Percentiles rank a stretch among this genome's conserved stretches.
Evolutionary conservation across 495 filamentous ascomycete species (phyloP).

Genomic region (Amorphotheca resinae): DNA sequence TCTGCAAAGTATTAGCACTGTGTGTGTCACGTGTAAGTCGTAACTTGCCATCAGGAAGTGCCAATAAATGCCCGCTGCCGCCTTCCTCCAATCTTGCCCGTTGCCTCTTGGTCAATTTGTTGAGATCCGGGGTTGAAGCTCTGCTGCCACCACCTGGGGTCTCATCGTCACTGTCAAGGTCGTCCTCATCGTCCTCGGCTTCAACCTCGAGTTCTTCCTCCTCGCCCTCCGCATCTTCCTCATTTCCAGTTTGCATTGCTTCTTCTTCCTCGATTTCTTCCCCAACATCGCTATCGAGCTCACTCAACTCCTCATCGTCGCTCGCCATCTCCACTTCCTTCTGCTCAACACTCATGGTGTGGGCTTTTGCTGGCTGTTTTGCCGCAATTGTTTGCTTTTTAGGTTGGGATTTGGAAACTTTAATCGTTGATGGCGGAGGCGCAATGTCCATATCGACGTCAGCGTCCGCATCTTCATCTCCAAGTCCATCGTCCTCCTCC

Average conservation of each 20-base stretch:
- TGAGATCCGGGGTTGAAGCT: constrained; percentile 62
- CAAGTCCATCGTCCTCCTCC: constrained; percentile 34
- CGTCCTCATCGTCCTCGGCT: constrained; percentile 47
- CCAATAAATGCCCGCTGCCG: constrained; percentile 59
- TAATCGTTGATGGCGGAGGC: constrained; percentile 19
- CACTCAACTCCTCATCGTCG: constrained; percentile 33
- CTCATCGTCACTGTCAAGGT: constrained; percentile 55
- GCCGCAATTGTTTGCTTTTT: constrained; percentile 14
- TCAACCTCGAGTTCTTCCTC: constrained; percentile 32
- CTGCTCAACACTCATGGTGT: constrained; percentile 15
- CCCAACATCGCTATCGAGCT: constrained; percentile 28
- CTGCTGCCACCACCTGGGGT: constrained; percentile 41
- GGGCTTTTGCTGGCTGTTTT: constrained; percentile 9
- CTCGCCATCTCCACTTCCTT: constrained; percentile 22
- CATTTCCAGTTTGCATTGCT: constrained; percentile 23
- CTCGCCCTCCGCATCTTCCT: constrained; percentile 32
- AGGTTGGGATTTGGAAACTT: constrained; percentile 16
- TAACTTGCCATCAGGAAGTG: constrained; percentile 65
- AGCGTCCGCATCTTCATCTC: constrained; percentile 31
- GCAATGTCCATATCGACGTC: constrained; percentile 32
- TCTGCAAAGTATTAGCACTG: constrained; percentile 36
- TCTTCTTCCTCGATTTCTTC: constrained; percentile 30
- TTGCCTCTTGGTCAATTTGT: constrained; percentile 82
- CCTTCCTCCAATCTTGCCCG: constrained; percentile 58
- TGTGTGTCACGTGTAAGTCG: neutral